Evolutionary conservation across 176 grass and related monocot genomes (phyloP), one percentile per base, ranked within the genome.

Genomic region (Luzula sylvatica): DNA sequence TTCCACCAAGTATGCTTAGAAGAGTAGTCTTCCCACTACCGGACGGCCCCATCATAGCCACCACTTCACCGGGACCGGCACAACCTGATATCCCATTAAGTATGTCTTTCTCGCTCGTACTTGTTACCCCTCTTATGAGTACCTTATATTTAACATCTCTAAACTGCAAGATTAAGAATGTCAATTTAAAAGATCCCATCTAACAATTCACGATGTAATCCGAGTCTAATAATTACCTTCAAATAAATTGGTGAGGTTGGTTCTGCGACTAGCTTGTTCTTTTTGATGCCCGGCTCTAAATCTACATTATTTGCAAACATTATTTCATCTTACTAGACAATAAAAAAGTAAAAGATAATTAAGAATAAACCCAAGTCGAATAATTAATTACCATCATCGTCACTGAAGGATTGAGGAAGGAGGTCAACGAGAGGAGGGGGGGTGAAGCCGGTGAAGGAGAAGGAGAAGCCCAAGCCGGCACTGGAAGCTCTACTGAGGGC

Each of bases 21-120:
- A 95, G 89, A 73, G 79, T 88, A 16, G 89, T 95, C 54, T 95
- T 95, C 26, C 89, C 89, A 73, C 89, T 75, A 22, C 89, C 89
- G 23, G 89, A 95, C 3, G 83, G 89, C 12, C 89, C 89, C 83
- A 95, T 95, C 29, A 95, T 49, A 48, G 89, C 89, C 40, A 95
- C 73, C 27, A 95, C 73, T 68, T 88, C 89, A 52, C 89, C 89
- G 21, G 83, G 83, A 49, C 73, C 45, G 20, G 71, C 83, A 53
- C 66, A 85, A 25, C 89, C 89, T 7, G 89, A 88, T 67, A 95
- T 88, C 56, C 83, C 83, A 26, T 54, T 61, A 11, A 95, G 57
- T n/a, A 95, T 88, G 60, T 88, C 79, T 63, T 71, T 69, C 56
- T 54, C 20, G 8, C 42, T 71, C 15, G 66, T 65, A 16, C 29